Conservation (phyloP, 495 filamentous ascomycete genomes). For the Neurospora pannonica region DNA sequence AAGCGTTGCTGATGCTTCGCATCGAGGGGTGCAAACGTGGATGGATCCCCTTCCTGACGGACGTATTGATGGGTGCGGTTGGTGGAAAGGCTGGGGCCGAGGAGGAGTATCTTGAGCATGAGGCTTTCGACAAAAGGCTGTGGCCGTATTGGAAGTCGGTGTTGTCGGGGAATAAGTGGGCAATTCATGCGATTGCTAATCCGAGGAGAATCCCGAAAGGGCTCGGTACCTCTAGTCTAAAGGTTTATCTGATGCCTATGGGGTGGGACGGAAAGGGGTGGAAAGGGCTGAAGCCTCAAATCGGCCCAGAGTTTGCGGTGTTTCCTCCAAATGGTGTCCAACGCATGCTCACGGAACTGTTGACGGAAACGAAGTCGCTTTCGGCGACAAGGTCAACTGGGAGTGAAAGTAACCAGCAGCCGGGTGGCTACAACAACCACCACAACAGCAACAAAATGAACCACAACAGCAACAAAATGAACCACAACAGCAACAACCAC, state of each 20-base stretch:
- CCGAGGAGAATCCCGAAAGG: neutral
- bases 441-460: neutral
- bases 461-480: neutral
- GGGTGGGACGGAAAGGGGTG: neutral
- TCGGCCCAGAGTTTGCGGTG: neutral
- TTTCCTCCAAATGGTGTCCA: neutral
- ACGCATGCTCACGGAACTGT: neutral
- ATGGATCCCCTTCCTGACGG: neutral
- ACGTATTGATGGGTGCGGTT: neutral
- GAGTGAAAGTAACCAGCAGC: neutral
- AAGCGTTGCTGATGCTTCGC: neutral
- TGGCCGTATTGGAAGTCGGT: neutral
- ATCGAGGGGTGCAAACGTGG: neutral
- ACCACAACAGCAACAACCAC: neutral
- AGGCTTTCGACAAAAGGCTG: neutral
- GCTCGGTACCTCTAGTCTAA: neutral
- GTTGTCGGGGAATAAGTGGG: neutral
- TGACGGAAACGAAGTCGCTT: neutral
- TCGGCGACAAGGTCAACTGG: neutral
- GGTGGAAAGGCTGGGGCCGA: neutral
- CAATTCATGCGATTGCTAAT: neutral
- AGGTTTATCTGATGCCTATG: neutral
- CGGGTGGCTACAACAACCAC: neutral
- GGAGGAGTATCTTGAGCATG: neutral
- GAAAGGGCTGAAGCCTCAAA: neutral